phyloP scores from a whole-genome alignment of 306 rosid species.

The Aeschynomene evenia region DNA sequence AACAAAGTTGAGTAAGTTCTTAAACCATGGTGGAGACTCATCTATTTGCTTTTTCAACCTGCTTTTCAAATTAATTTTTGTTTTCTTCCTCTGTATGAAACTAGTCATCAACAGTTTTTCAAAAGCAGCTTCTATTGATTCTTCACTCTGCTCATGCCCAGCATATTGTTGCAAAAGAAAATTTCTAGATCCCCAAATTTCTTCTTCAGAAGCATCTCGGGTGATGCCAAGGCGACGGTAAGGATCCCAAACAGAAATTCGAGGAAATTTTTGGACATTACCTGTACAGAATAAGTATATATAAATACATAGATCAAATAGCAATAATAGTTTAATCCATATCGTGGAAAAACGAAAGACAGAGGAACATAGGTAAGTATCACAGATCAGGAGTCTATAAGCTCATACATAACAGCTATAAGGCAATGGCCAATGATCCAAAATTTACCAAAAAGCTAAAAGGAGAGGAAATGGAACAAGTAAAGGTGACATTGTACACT shows the following conservation, averaged over 20 bases:
- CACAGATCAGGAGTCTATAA: constrained; percentile 2
- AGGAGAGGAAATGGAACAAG: constrained; percentile 9
- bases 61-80: constrained; percentile 90
- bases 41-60: constrained; percentile 93
- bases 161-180: constrained; percentile 89
- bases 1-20: constrained; percentile 73
- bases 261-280: constrained; percentile 71
- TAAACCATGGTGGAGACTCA: constrained; percentile 97
- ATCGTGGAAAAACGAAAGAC: constrained; percentile 12
- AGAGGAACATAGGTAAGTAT: constrained; percentile 13
- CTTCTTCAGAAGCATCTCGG: constrained; percentile 90
- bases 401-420: constrained; percentile 3
- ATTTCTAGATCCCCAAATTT: constrained; percentile 91
- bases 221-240: constrained; percentile 79
- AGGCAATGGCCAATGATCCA: constrained; percentile 6
- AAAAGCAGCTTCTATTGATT: constrained; percentile 94
- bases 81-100: constrained; percentile 80
- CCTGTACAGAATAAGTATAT: constrained; percentile 40
- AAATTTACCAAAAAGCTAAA: neutral
- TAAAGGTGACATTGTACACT: neutral
- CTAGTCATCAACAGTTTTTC: constrained; percentile 91
- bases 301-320: neutral
- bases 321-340: neutral
- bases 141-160: constrained; percentile 92
- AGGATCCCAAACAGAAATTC: constrained; percentile 82